These are phyloP conservation scores for Aspergillus spinulosporus DNA, from an alignment of 2,329 filamentous ascomycete genomes.

Conservation along the genomic window DNA sequence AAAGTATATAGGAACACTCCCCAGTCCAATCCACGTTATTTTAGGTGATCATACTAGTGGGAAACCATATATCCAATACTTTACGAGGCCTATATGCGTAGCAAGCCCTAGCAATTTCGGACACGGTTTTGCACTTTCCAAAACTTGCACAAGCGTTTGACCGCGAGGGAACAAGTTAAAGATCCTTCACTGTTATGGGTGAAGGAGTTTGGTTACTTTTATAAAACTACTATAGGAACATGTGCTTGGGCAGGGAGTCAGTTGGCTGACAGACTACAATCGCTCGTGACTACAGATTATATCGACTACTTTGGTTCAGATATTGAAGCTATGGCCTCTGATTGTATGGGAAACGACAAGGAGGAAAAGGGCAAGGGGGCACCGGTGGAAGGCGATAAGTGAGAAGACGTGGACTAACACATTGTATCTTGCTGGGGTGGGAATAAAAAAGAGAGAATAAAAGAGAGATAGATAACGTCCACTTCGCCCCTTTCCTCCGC, in stretches of 20 bases:
- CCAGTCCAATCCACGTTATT: too few species aligned
- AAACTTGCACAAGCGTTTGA: too few species aligned
- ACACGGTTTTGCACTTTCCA: too few species aligned
- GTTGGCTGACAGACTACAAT: not conserved
- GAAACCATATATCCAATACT: too few species aligned
- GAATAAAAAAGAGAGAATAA: slow-evolving; percentile 42
- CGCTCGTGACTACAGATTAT: not conserved
- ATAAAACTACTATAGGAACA: not conserved
- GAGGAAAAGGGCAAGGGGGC: slow-evolving; percentile 16
- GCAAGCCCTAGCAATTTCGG: too few species aligned
- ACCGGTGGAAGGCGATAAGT: slow-evolving; percentile 23
- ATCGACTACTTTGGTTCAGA: slow-evolving; percentile 23
- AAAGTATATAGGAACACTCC: too few species aligned
- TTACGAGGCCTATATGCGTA: too few species aligned
- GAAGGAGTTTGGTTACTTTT: too few species aligned
- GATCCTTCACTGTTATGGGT: too few species aligned
- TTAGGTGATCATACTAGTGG: too few species aligned
- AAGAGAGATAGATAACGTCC: slow-evolving; percentile 43
- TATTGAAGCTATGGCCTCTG: slow-evolving; percentile 17
- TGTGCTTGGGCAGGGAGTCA: not conserved
- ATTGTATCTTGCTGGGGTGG: slow-evolving; percentile 43
- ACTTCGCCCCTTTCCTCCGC: slow-evolving; percentile 42
- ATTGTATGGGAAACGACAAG: slow-evolving; percentile 16
- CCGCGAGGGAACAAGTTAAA: too few species aligned
- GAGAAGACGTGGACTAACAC: slow-evolving; percentile 33